Evolutionary conservation across 768 basidiomycete genomes (phyloP).

Genomic region (Rhodotorula diobovata): DNA sequence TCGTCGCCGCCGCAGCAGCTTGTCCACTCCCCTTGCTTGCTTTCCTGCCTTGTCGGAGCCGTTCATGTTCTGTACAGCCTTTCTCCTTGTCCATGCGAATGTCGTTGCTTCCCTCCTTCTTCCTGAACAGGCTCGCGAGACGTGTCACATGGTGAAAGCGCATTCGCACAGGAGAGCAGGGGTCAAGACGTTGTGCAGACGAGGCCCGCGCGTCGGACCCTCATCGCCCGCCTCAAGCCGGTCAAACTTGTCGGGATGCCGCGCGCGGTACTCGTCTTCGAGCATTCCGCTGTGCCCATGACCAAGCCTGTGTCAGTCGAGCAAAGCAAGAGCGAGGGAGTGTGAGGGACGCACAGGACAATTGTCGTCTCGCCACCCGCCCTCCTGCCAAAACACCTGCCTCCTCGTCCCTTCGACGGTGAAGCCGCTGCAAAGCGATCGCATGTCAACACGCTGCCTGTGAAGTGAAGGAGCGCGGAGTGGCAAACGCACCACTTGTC

Average conservation of each 20-base stretch:
- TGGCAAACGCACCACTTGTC: constrained; percentile 1
- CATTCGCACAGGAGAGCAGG: background rate
- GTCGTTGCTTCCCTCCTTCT: background rate
- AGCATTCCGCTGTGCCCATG: background rate
- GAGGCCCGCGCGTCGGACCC: too few species aligned
- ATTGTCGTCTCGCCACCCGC: constrained; percentile 1
- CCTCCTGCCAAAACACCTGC: background rate
- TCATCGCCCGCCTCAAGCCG: background rate
- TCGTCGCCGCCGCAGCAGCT: background rate
- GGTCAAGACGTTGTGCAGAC: too few species aligned
- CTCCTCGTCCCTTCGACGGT: constrained; percentile 9
- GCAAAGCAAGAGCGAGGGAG: background rate
- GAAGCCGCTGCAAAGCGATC: constrained; percentile 30
- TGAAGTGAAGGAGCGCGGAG: too few species aligned
- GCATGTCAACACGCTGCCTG: too few species aligned
- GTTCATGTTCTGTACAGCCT: background rate
- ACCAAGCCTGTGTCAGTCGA: background rate
- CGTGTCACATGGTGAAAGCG: too few species aligned
- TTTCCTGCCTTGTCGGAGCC: too few species aligned
- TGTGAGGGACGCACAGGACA: background rate
- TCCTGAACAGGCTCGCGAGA: background rate
- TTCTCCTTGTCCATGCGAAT: background rate
- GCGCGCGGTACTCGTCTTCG: background rate
- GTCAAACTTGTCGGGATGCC: background rate
- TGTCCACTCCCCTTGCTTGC: background rate